A percentile compares a stretch with the other conserved stretches of the same genome.
Evolutionary conservation across 2,329 filamentous ascomycete species (phyloP).

Genomic region (Tolypocladium nubicola): DNA sequence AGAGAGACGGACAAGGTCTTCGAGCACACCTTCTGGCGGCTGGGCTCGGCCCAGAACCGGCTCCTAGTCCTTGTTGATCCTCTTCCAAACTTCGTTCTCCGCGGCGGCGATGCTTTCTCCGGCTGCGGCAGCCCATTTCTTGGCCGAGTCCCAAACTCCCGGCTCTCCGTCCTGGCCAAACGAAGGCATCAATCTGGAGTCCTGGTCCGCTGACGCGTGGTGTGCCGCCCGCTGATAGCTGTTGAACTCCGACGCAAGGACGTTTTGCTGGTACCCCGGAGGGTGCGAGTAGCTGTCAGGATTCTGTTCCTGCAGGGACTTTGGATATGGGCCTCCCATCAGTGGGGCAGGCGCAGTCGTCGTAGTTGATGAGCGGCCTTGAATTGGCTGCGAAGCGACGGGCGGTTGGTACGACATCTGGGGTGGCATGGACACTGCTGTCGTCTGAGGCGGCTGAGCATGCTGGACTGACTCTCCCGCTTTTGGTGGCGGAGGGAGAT

Average conservation of each 20-base stretch:
- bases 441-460: constrained; percentile 18
- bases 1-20: background rate
- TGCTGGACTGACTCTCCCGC: constrained; percentile 31
- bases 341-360: constrained; percentile 18
- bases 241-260: constrained; percentile 39
- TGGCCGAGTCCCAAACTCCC: constrained; percentile 45
- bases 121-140: constrained; percentile 46
- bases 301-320: constrained; percentile 14
- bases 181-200: constrained; percentile 5
- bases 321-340: constrained; percentile 13
- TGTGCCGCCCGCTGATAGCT: constrained; percentile 34
- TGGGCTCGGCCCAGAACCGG: background rate
- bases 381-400: constrained; percentile 26
- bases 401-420: constrained; percentile 42
- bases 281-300: constrained; percentile 30
- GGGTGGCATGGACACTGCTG: constrained; percentile 32
- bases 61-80: constrained; percentile 45
- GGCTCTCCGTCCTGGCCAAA: constrained; percentile 23
- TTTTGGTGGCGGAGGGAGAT: constrained; percentile 41
- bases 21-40: background rate
- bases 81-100: constrained; percentile 52
- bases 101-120: constrained; percentile 47
- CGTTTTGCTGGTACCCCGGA: constrained; percentile 47
- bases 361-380: constrained; percentile 35
- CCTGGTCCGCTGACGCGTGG: constrained; percentile 19